These are phyloP conservation scores for Pyrus bretschneideri DNA, from an alignment of 306 rosid genomes.

Conservation along the genomic window DNA sequence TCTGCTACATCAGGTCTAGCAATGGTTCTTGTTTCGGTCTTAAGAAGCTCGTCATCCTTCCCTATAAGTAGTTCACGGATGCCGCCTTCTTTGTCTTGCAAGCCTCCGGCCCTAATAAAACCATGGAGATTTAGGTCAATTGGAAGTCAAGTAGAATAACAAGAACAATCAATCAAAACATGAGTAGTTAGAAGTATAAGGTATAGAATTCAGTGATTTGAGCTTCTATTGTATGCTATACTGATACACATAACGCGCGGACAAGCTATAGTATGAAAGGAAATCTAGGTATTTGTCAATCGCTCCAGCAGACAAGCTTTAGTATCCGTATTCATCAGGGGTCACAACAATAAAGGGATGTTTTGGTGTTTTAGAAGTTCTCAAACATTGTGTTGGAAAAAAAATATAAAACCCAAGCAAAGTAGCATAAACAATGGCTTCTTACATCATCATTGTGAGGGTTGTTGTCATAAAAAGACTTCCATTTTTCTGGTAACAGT, in stretches of 20 bases:
- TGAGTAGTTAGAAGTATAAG: background rate
- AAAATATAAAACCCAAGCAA: background rate
- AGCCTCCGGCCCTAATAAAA: conserved; percentile 78
- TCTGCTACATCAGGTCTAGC: conserved; percentile 88
- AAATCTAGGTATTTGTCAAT: background rate
- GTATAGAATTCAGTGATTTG: background rate
- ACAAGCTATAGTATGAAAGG: background rate
- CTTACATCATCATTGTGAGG: background rate
- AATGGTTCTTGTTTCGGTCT: conserved; percentile 71
- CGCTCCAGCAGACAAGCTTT: background rate
- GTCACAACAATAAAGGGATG: background rate
- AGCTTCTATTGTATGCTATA: background rate
- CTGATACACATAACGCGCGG: background rate
- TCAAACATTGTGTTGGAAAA: background rate
- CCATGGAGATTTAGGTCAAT: background rate
- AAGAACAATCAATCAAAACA: background rate
- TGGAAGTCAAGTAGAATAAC: background rate
- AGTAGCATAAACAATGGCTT: background rate
- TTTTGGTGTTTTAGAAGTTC: background rate
- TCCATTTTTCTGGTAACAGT: background rate
- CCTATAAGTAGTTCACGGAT: conserved; percentile 68
- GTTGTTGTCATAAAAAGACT: background rate
- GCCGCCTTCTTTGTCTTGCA: conserved; percentile 87
- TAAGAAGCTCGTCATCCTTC: conserved; percentile 90
- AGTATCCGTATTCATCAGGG: background rate